Conservation (phyloP, 208 protist species). For the Strigomonas culicis region DNA sequence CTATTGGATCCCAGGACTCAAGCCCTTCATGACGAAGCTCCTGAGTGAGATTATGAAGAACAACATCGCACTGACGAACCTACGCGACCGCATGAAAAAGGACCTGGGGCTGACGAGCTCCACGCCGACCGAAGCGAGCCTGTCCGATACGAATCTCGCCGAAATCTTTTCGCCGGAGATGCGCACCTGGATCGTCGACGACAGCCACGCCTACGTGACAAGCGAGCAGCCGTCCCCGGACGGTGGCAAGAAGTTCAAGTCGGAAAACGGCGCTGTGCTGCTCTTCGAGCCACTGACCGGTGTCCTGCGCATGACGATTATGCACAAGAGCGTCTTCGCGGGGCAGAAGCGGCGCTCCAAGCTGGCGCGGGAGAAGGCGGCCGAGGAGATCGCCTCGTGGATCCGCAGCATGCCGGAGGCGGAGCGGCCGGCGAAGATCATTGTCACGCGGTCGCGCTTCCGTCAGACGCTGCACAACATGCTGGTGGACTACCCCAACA, state of each 20-base stretch:
- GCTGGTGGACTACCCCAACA: conserved; percentile 99
- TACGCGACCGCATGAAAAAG: conserved; percentile 99
- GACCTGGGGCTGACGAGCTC: conserved; percentile 99
- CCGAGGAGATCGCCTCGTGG: conserved; percentile 99
- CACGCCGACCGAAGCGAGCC: conserved; percentile 99
- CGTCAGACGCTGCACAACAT: conserved; percentile 91
- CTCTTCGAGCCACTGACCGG: conserved; percentile 99
- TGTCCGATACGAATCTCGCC: conserved; percentile 98
- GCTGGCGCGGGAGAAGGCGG: conserved; percentile 99
- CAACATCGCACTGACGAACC: conserved; percentile 99
- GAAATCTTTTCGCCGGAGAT: conserved; percentile 99
- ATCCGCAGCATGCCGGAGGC: conserved; percentile 98
- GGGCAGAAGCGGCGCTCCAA: conserved; percentile 99
- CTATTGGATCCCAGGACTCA: conserved; percentile 98
- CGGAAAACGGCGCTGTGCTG: conserved; percentile 99
- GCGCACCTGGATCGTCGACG: conserved; percentile 99
- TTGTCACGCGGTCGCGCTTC: conserved; percentile 99
- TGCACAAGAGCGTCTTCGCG: conserved; percentile 99
- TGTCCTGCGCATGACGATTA: conserved; percentile 99
- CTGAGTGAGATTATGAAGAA: conserved; percentile 99
- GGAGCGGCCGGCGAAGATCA: conserved; percentile 99
- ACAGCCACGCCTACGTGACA: conserved; percentile 99
- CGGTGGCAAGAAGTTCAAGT: conserved; percentile 97
- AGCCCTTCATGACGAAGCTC: conserved; percentile 97
- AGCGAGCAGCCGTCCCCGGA: conserved; percentile 99